Conservation (phyloP, 345 rosid species). For the Limnanthes douglasii region DNA sequence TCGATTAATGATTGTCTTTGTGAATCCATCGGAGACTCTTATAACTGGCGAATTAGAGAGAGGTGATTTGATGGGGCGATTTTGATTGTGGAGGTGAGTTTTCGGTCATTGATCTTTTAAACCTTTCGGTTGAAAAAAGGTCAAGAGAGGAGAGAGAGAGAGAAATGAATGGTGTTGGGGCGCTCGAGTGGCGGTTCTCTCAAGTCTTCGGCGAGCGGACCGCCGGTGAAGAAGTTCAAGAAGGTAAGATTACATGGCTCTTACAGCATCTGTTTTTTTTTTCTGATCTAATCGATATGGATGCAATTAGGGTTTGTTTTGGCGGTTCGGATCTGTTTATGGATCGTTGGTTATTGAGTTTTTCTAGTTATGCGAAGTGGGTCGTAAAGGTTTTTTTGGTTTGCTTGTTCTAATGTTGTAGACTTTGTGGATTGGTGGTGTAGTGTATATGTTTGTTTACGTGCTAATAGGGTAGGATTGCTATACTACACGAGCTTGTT, state of each 20-base stretch:
- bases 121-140: neutral
- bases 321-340: slow-evolving; percentile 42
- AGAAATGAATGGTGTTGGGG: slow-evolving; percentile 55
- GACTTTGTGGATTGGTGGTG: no score
- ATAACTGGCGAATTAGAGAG: no score
- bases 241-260: slow-evolving; percentile 24
- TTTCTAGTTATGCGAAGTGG: slow-evolving; percentile 13
- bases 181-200: slow-evolving; percentile 82
- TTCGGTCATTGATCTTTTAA: slow-evolving; percentile 15
- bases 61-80: slow-evolving; percentile 11
- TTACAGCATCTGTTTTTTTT: neutral
- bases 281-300: slow-evolving; percentile 29
- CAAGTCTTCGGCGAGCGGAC: slow-evolving; percentile 92
- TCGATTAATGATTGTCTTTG: no score
- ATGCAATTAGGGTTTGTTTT: slow-evolving; percentile 21
- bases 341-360: slow-evolving; percentile 27
- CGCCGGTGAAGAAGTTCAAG: slow-evolving; percentile 87
- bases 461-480: no score
- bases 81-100: slow-evolving; percentile 4
- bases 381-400: no score
- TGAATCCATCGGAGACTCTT: no score
- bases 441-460: no score
- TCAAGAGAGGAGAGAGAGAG: neutral
- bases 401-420: no score
- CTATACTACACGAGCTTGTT: no score